Conservation (phyloP, 1,139 yeast species). For the Geotrichum phurueaensis region DNA sequence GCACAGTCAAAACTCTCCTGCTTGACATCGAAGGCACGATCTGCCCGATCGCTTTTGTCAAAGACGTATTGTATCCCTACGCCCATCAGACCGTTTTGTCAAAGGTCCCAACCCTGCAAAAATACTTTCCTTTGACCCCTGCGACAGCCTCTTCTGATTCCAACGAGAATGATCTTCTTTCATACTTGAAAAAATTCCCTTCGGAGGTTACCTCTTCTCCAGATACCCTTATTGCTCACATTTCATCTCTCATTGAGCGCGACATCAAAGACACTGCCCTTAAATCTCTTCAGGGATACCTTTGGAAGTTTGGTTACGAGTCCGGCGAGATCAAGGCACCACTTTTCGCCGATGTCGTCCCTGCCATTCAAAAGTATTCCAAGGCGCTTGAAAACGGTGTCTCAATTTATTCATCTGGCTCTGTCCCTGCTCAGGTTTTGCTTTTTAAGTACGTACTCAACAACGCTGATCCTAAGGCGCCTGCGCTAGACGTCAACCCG, state of each 20-base stretch:
- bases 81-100: constrained; percentile 29
- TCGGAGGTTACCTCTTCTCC: constrained; percentile 30
- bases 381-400: constrained; percentile 29
- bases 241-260: constrained; percentile 49
- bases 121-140: constrained; percentile 15
- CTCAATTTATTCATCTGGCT: constrained; percentile 87
- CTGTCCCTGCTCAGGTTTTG: constrained; percentile 76
- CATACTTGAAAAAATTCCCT: constrained; percentile 46
- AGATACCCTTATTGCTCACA: constrained; percentile 41
- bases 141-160: constrained; percentile 4
- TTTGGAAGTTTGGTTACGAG: constrained; percentile 78
- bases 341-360: constrained; percentile 65
- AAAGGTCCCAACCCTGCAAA: constrained; percentile 17
- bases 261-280: constrained; percentile 76
- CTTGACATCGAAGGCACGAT: constrained; percentile 90
- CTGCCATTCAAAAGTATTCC: constrained; percentile 43
- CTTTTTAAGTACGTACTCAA: constrained; percentile 58
- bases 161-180: constrained; percentile 12
- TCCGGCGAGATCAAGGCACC: constrained; percentile 74
- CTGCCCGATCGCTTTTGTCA: constrained; percentile 84
- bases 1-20: constrained; percentile 35
- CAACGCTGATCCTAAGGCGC: constrained; percentile 24
- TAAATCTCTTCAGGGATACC: constrained; percentile 73
- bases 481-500: constrained; percentile 47
- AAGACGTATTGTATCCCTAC: constrained; percentile 53